Conservation (phyloP, 2,329 filamentous ascomycete genomes). For the Talaromyces sp. region DNA sequence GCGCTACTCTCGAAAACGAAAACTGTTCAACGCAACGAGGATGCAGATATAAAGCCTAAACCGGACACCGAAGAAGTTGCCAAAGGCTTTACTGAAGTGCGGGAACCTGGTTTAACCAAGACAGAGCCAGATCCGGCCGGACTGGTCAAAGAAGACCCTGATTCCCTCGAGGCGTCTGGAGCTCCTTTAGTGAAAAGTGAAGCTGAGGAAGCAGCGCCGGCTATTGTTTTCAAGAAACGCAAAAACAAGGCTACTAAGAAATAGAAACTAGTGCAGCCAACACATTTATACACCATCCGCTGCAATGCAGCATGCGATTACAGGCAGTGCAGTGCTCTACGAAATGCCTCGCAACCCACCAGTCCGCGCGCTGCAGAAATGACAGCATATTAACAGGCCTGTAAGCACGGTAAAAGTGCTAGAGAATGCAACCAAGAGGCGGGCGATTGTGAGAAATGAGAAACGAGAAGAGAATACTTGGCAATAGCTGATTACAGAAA, state of each 20-base stretch:
- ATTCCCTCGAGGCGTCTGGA: conserved; percentile 6
- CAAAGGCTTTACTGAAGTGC: neutral
- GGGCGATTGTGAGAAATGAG: neutral
- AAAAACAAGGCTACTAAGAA: conserved; percentile 40
- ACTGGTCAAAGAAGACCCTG: conserved; percentile 24
- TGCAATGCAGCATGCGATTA: neutral
- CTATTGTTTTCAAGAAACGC: conserved; percentile 45
- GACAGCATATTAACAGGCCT: neutral
- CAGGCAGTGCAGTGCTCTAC: neutral
- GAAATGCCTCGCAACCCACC: neutral
- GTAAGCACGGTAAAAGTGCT: neutral
- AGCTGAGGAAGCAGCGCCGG: conserved; percentile 19
- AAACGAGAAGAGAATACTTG: neutral
- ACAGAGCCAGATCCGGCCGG: conserved; percentile 7
- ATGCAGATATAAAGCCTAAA: conserved; percentile 13
- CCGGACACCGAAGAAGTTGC: conserved; percentile 1
- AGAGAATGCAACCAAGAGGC: neutral
- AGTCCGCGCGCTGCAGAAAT: neutral
- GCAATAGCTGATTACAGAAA: neutral
- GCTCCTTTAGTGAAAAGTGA: conserved; percentile 11
- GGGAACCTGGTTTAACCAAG: conserved; percentile 5
- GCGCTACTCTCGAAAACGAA: conserved; percentile 37
- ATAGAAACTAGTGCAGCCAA: conserved; percentile 15
- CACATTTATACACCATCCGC: neutral
- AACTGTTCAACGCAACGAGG: conserved; percentile 25